Conservation (phyloP, 495 filamentous ascomycete genomes). For the Talaromyces proteolyticus region DNA sequence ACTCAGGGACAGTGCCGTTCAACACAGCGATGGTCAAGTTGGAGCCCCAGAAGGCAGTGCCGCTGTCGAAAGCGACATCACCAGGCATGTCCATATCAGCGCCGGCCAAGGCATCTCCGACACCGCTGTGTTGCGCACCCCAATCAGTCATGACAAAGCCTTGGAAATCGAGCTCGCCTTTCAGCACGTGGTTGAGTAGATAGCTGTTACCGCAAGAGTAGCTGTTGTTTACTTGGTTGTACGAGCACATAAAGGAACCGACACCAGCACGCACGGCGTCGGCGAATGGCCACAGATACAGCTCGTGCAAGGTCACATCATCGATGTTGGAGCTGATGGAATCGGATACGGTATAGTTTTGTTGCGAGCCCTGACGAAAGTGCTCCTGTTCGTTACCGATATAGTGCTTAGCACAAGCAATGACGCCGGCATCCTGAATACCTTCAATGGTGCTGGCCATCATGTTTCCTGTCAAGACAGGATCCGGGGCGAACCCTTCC, state of each 20-base stretch:
- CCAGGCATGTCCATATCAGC: slow-evolving; percentile 97
- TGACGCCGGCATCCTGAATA: slow-evolving; percentile 74
- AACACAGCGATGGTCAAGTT: slow-evolving; percentile 83
- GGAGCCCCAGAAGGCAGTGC: slow-evolving; percentile 73
- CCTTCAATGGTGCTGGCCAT: slow-evolving; percentile 73
- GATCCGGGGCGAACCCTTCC: slow-evolving; percentile 67
- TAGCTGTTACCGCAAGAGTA: slow-evolving; percentile 68
- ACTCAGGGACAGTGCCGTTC: slow-evolving; percentile 87
- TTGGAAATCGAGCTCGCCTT: slow-evolving; percentile 90
- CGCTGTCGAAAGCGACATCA: slow-evolving; percentile 68
- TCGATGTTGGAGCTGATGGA: slow-evolving; percentile 77
- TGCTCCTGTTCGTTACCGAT: slow-evolving; percentile 74
- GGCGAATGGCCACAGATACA: slow-evolving; percentile 89
- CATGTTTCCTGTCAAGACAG: slow-evolving; percentile 66
- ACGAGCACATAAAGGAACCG: slow-evolving; percentile 89
- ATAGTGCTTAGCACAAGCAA: slow-evolving; percentile 80
- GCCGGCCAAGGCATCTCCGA: slow-evolving; percentile 70
- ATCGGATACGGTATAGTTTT: slow-evolving; percentile 49
- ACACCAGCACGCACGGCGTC: slow-evolving; percentile 72
- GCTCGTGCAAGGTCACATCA: slow-evolving; percentile 90
- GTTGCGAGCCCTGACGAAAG: slow-evolving; percentile 71
- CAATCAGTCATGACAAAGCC: slow-evolving; percentile 92
- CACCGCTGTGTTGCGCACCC: slow-evolving; percentile 83
- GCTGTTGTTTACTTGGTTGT: slow-evolving; percentile 78
- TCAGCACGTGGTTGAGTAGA: slow-evolving; percentile 74